A percentile compares a stretch with the other conserved stretches of the same genome.
phyloP scores from a whole-genome alignment of 306 rosid genomes.

The barrel medic (Medicago truncatula) region DNA sequence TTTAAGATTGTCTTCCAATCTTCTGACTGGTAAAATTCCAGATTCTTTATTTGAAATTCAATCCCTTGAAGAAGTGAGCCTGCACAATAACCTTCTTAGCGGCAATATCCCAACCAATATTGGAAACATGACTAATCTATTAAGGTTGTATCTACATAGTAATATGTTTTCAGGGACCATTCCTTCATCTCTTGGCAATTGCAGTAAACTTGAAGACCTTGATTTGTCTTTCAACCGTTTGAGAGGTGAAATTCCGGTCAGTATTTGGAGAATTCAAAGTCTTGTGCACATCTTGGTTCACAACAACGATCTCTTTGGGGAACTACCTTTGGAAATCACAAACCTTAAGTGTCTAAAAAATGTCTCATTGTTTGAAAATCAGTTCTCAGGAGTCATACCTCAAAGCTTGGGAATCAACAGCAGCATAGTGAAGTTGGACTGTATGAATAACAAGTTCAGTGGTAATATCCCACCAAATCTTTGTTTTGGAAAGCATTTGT shows the following conservation, averaged over 20 bases:
- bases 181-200: slow-evolving; percentile 6
- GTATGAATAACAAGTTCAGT: slow-evolving; percentile 60
- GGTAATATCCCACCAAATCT: slow-evolving; percentile 69
- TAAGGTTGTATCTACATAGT: slow-evolving; percentile 33
- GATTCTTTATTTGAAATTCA: slow-evolving; percentile 52
- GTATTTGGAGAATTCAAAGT: slow-evolving; percentile 70
- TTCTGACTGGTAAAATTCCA: slow-evolving; percentile 55
- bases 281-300: slow-evolving; percentile 17
- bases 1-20: slow-evolving; percentile 35
- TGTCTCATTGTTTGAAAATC: slow-evolving; percentile 56
- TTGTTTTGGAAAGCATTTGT: slow-evolving; percentile 60
- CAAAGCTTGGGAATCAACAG: slow-evolving; percentile 68
- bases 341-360: slow-evolving; percentile 58
- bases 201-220: slow-evolving; percentile 48
- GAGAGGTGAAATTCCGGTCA: slow-evolving; percentile 63
- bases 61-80: slow-evolving; percentile 41
- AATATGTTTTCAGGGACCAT: slow-evolving; percentile 23
- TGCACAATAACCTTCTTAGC: slow-evolving; percentile 45
- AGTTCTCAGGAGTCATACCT: slow-evolving; percentile 58
- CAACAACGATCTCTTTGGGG: slow-evolving; percentile 61
- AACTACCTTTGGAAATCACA: slow-evolving; percentile 56
- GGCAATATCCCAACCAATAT: slow-evolving; percentile 60
- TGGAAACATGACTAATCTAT: slow-evolving; percentile 50
- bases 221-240: slow-evolving; percentile 50
- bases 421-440: slow-evolving; percentile 66